phyloP scores from a whole-genome alignment of 192 early-diverging fungal species.

The Thoreauomyces humboldtii region DNA sequence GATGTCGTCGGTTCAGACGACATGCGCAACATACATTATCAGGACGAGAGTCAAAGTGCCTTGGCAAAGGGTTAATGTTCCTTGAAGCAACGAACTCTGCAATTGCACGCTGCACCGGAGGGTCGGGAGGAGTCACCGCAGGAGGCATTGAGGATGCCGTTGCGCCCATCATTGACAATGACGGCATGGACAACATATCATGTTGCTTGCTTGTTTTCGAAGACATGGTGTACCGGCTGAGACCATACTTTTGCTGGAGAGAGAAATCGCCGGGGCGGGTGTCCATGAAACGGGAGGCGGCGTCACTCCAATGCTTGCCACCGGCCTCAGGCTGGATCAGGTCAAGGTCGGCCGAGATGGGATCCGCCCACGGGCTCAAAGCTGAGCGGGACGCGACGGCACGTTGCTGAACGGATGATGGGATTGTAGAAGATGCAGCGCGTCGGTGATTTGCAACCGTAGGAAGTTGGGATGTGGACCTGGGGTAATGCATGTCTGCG shows the following conservation, averaged over 20 bases:
- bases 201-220: neutral
- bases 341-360: neutral
- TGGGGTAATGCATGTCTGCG: neutral
- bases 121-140: neutral
- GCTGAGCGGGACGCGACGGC: neutral
- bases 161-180: neutral
- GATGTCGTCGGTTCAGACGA: no score
- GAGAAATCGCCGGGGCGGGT: conserved; percentile 8
- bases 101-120: neutral
- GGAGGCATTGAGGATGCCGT: neutral
- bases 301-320: conserved; percentile 9
- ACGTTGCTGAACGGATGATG: no score
- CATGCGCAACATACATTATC: conserved; percentile 26
- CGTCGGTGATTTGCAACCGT: conserved; percentile 1
- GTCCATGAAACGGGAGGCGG: conserved; percentile 6
- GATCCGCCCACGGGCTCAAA: neutral
- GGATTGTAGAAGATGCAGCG: neutral
- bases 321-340: neutral
- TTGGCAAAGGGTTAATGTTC: conserved; percentile 16
- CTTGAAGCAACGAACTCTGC: conserved; percentile 13
- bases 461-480: neutral
- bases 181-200: no score
- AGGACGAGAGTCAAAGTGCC: conserved; percentile 9
- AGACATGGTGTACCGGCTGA: no score
- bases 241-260: no score